Conservation (phyloP, 192 early-diverging fungal species). For the Irineochytrium annulatum region DNA sequence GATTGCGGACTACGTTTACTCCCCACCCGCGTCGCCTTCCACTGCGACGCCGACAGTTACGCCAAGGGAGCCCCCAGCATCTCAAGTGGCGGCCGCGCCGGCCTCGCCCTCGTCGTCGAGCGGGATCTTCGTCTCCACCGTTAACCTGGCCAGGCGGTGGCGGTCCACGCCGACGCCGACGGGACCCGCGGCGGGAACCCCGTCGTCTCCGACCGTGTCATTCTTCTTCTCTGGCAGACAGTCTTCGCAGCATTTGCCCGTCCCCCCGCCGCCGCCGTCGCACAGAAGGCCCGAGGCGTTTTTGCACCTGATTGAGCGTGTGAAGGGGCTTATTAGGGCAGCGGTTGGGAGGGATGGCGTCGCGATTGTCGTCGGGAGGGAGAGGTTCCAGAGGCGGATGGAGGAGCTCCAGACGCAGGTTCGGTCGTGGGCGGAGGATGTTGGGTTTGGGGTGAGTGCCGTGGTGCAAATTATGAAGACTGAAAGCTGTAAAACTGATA, state of each 20-base stretch:
- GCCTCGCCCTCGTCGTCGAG: background rate
- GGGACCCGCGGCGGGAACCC: background rate
- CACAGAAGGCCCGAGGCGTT: conserved; percentile 9
- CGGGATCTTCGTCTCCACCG: background rate
- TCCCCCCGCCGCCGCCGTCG: background rate
- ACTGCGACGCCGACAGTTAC: background rate
- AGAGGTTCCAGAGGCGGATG: conserved; percentile 14
- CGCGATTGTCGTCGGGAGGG: conserved; percentile 5
- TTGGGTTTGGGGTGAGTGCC: conserved; percentile 17
- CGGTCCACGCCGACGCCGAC: background rate
- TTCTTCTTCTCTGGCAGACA: background rate
- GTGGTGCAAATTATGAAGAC: background rate
- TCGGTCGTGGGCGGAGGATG: conserved; percentile 22
- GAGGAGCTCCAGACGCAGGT: conserved; percentile 10
- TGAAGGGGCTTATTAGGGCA: conserved; percentile 22
- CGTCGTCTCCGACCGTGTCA: background rate
- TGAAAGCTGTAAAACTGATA: background rate
- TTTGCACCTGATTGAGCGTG: conserved; percentile 10
- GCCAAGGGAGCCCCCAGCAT: background rate
- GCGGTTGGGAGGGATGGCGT: conserved; percentile 5
- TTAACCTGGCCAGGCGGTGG: background rate
- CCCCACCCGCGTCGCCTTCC: no score
- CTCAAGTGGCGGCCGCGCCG: background rate
- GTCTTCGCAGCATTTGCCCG: background rate
- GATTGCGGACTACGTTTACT: background rate